These are phyloP conservation scores for Asterochloris sp. DNA, from an alignment of 139 green algal species.

Conservation along the genomic window DNA sequence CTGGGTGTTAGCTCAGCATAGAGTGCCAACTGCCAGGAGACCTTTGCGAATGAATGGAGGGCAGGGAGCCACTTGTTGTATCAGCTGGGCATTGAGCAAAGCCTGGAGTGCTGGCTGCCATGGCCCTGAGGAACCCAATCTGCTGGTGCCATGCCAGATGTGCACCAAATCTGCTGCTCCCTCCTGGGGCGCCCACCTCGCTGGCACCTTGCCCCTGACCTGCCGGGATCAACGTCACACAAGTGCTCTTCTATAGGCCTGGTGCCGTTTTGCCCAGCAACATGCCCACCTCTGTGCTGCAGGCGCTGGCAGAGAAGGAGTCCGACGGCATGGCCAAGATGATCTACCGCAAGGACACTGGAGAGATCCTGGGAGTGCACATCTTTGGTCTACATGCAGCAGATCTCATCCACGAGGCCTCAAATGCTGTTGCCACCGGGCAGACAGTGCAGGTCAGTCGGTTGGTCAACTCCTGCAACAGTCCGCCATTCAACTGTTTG, in stretches of 20 bases:
- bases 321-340: slow-evolving; percentile 97
- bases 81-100: no score
- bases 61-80: background rate
- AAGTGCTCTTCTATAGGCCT: no score
- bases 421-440: slow-evolving; percentile 89
- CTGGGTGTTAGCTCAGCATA: background rate
- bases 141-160: no score
- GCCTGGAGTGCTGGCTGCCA: no score
- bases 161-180: no score
- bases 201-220: no score
- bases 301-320: slow-evolving; percentile 97
- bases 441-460: slow-evolving; percentile 65
- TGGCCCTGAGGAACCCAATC: no score
- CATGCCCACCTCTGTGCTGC: background rate
- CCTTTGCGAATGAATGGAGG: background rate
- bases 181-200: no score
- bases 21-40: no score
- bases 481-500: no score
- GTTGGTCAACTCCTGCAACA: no score
- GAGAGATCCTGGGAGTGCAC: slow-evolving; percentile 95
- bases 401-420: slow-evolving; percentile 99
- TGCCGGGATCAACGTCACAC: no score
- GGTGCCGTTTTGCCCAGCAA: background rate
- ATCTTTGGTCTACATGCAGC: slow-evolving; percentile 96
- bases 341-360: slow-evolving; percentile 92